Evolutionary conservation across 345 rosid species (phyloP), one percentile per base, ranked within the genome.

Genomic region (Punica granatum): DNA sequence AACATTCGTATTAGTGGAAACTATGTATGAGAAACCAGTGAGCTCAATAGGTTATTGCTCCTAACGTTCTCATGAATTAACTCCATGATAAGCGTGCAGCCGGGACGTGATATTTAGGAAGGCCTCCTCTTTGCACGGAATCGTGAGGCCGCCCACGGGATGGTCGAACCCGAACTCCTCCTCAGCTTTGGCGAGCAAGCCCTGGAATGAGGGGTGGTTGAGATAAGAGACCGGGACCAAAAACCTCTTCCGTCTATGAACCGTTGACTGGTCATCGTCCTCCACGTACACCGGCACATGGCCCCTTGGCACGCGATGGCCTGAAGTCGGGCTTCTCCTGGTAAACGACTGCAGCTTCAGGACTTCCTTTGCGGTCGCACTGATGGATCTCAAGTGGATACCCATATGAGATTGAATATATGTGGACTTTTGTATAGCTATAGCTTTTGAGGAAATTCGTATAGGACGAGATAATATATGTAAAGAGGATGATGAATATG

Each of bases 101-200:
- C 42, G 67, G 66, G 75, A 75, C n/a, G 77, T 64, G 37, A 79
- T 66, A 60, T 76, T 67, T 25, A 79, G 41, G 75, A 81, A 81
- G 32, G 69, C 53, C 3, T 85, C 79, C 78, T 76, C 83, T 2
- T 39, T 74, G 69, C 79, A 81, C 1, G 87, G 85, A 30, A 82
- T 76, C 28, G 84, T 85, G 41, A 85, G 76, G 51, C 84, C 85
- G 2, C 85, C 85, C 73, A 69, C 78, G 1, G 87, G 82, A 53
- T 78, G 86, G 63, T 73, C 25, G 46, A 75, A 86, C 0, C 86
- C 84, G 41, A 78, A 76, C 64, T 76, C 80, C 76, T 81, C 80
- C 60, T 76, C 75, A 0, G 80, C 77, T 31, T 35, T 61, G 41
- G 31, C 66, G 7, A 86, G 79, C 74, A 84, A 66, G 51, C 67